phyloP scores from a whole-genome alignment of 768 basidiomycete species.

The Pleurotus cornucopiae region DNA sequence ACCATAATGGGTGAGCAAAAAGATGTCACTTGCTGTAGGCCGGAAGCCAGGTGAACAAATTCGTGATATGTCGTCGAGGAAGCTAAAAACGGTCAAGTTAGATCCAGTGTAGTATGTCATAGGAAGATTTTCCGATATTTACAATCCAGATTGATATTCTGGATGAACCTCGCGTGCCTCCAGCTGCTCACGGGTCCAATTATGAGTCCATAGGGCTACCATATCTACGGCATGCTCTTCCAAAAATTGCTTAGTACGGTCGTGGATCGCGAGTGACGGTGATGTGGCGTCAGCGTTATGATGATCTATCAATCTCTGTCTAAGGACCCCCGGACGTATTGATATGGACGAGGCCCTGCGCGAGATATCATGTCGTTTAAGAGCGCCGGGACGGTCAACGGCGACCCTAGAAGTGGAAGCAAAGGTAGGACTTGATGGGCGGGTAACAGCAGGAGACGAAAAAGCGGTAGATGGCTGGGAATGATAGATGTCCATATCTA shows the following conservation, averaged over 20 bases:
- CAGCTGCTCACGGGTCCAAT: constrained; percentile 38
- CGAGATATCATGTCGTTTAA: constrained; percentile 27
- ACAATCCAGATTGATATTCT: constrained; percentile 63
- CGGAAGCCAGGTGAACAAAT: constrained; percentile 46
- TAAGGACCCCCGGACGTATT: constrained; percentile 42
- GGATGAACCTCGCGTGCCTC: constrained; percentile 38
- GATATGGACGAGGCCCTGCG: constrained; percentile 42
- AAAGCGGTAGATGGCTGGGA: background rate
- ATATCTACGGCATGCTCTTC: constrained; percentile 54
- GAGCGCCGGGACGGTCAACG: constrained; percentile 5
- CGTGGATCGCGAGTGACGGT: constrained; percentile 26
- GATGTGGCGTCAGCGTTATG: constrained; percentile 11
- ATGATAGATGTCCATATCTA: background rate
- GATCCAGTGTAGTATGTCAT: background rate
- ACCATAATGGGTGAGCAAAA: background rate
- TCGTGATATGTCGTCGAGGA: constrained; percentile 51
- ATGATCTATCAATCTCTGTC: constrained; percentile 41
- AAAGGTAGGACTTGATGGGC: background rate
- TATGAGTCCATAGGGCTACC: constrained; percentile 46
- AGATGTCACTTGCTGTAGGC: constrained; percentile 43
- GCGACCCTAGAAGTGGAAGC: background rate
- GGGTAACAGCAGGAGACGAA: constrained; percentile 1
- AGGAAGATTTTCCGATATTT: constrained; percentile 22
- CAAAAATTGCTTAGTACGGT: constrained; percentile 42
- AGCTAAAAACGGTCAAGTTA: constrained; percentile 30